phyloP scores from a whole-genome alignment of 345 rosid species.

The Eutrema heterophyllum region DNA sequence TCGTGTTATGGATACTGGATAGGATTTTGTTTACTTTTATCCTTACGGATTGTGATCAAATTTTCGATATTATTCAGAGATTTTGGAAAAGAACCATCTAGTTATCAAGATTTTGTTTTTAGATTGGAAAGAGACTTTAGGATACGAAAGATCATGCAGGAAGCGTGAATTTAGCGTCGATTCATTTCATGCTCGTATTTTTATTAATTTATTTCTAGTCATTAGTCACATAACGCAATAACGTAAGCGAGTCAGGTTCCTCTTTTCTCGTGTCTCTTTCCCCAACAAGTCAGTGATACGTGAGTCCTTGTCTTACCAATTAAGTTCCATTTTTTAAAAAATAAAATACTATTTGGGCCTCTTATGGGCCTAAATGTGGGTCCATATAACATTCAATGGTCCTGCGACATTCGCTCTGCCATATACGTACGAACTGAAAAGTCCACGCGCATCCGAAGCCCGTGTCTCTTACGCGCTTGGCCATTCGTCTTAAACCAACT shows the following conservation, averaged over 20 bases:
- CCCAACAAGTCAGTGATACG: conserved; percentile 13
- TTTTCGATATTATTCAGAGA: not conserved
- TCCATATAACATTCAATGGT: not conserved
- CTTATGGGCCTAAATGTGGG: not conserved
- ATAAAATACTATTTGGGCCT: not conserved
- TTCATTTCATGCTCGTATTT: not conserved
- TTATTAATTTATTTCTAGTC: not conserved
- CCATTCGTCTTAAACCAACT: not conserved
- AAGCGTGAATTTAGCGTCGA: conserved; percentile 11
- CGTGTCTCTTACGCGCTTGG: not conserved
- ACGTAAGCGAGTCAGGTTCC: conserved; percentile 29
- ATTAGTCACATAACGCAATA: conserved; percentile 10
- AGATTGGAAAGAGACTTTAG: not conserved
- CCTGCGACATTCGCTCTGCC: not conserved
- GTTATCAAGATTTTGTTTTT: conserved; percentile 1
- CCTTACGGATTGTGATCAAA: not conserved
- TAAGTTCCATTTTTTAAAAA: not conserved
- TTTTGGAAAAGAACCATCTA: not conserved
- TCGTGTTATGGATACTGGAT: not conserved
- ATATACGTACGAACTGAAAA: not conserved
- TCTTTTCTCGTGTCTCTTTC: conserved; percentile 15
- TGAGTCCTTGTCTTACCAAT: not conserved
- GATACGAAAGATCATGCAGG: conserved; percentile 21
- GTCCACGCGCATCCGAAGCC: not conserved
- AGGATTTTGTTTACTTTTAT: not conserved